Evolutionary conservation across 768 basidiomycete species (phyloP), one percentile per base, ranked within the genome.

Genomic region (Boletus eberwhitei): DNA sequence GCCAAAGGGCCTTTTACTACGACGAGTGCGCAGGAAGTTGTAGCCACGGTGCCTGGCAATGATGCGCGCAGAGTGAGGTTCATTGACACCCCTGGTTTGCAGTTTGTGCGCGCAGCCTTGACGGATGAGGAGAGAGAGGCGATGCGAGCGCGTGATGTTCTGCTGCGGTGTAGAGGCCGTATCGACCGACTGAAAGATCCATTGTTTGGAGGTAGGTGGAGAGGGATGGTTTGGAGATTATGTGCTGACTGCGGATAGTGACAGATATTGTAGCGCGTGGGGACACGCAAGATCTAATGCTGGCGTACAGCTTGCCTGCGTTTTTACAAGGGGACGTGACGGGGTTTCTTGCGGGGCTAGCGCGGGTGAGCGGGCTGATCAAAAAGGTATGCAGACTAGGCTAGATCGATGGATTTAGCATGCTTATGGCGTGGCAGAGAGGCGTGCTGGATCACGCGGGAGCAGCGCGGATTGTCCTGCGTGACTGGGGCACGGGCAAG

Each of bases 71-170:
- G 73, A 48, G 75, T 93, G 59, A 80, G 80, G 34, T 62, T 95
- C 52, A 84, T 94, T 62, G 94, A 97, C 69, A 96, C 91, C 0
- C 94, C 94, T 32, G 94, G 94, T n/a, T 72, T 93, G 44, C 57
- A 60, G 19, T 60, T 77, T 81, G 48, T 86, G 83, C 78, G 67
- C 71, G 36, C 52, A 31, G 68, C 48, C 48, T 6, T 78, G 83
- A 53, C 56, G 24, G 60, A 60, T 3, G 31, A 60, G 12, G 70
- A 68, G 24, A 58, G 55, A 39, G 66, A 72, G 22, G 55, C 41
- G 13, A 51, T 38, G 14, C 68, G 69, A 35, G 79, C 83, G 5
- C 81, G 79, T 19, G 94, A 97, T 64, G 81, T 93, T 50, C 70
- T 96, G n/a, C 66, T 89, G 59, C 80, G 93, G 45, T 86, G 81